Percentiles rank a stretch among this genome's conserved stretches.
Evolutionary conservation across 2,329 filamentous ascomycete genomes (phyloP).

Genomic region (Xylaria multiplex): DNA sequence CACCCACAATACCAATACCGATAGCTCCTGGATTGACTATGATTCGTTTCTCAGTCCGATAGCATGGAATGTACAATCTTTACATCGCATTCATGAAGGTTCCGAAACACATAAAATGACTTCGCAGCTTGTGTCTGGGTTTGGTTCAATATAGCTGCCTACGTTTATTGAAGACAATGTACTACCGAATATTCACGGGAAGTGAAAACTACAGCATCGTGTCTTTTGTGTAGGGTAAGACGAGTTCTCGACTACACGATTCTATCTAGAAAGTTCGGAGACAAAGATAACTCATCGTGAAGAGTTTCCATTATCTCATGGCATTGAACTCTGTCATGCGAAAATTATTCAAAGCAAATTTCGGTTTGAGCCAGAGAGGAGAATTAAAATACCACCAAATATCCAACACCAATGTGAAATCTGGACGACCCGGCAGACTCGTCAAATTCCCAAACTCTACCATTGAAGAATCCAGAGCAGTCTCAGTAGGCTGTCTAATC

Average conservation of each 20-base stretch:
- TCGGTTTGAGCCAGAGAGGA: background rate
- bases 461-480: background rate
- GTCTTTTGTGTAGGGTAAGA: background rate
- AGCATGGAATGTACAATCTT: no score
- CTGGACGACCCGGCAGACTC: background rate
- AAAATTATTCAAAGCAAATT: background rate
- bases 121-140: background rate
- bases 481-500: slow-evolving; percentile 5
- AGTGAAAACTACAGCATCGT: background rate
- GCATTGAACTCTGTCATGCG: background rate
- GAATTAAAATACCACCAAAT: background rate
- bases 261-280: background rate
- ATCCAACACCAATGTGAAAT: background rate
- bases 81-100: background rate
- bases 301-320: background rate
- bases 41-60: background rate
- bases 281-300: background rate
- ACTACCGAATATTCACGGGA: background rate
- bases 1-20: background rate
- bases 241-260: background rate
- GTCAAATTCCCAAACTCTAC: slow-evolving; percentile 13
- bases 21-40: background rate
- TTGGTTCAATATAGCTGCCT: background rate
- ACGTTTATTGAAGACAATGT: background rate
- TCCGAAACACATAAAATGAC: background rate